Evolutionary conservation across 169 alveolate species (phyloP), one percentile per base, ranked within the genome.

Genomic region (Eimeria necatrix): DNA sequence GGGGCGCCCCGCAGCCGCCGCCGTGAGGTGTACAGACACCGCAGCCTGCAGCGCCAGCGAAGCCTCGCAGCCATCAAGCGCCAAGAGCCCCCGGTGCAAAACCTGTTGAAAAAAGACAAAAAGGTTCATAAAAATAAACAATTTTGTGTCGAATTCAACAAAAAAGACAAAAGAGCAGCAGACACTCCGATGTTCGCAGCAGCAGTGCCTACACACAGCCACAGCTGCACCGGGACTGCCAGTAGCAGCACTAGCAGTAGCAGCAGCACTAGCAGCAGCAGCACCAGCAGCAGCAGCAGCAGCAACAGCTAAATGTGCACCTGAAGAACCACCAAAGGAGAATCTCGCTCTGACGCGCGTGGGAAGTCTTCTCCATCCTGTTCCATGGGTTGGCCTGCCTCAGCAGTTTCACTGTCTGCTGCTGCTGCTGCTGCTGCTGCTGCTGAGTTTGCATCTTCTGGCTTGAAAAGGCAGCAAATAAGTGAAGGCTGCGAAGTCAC

Each of bases 21-120:
- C 71, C 8, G 71, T 48, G 14, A 22, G 89, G 41, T 80, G 89
- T 51, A 80, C 71, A 51, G 68, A 80, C 89, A 80, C 89, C 70
- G 89, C 89, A 22, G 89, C 89, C 20, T 68, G 68, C 4, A 80
- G 71, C 7, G 89, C 46, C 48, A 80, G 70, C 46, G 89, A 80
- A 9, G 70, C 89, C 89, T 80, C 89, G 26, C n/a, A 10, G 10
- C 52, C 89, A 26, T 80, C 89, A 4, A 80, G 60, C 20, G 89
- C 89, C 20, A 80, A 52, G 4, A 80, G 14, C 6, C 89, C 89
- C 12, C 60, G 26, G 41, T 22, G 20, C 51, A 80, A 18, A 20
- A 80, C 89, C 89, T 80, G 71, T 6, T 6, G 68, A 26, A 52
- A 46, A 51, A 16, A 51, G n/a, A 48, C 68, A 4, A 24, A 14